Base-by-base conservation (phyloP, 2,329 filamentous ascomycete species). In the Penicillium glabrum region DNA sequence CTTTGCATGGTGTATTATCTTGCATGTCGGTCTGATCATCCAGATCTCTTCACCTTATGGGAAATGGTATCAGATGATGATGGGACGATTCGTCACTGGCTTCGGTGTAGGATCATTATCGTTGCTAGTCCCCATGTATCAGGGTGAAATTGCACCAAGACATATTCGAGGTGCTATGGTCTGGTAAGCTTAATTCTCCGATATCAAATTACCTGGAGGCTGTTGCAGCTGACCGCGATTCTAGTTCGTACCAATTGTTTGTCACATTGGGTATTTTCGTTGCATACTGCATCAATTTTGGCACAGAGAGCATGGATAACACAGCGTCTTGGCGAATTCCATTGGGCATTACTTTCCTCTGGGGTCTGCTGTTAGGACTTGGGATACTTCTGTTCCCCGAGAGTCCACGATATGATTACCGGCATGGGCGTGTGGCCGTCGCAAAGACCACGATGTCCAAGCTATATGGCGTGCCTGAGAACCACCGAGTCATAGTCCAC, bases 341-440 rank as follows among this genome's bases (percentile, higher is more conserved):
- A 1, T 81, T 86, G 66, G 84, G 83, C 1, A 73, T 86, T 24
- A 83, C 81, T 14, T 85, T 83, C 66, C 74, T 85, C 54, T 86
- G 81, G 74, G 80, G 83, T 2, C 69, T 79, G 6, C 72, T 84
- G 39, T 82, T 86, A 63, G 79, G 79, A 16, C 63, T 75, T 27
- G 82, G 83, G 9, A 85, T 86, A 56, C 65, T 80, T 13, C 77
- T 83, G 65, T 79, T 86, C 60, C 80, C 79, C 2, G 83, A 86
- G 59, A 80, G 77, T 3, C 84, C 84, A 3, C 80, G 83, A 14
- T 86, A 79, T 72, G 82, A 83, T 46, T 86, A 82, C 70, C 80
- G 84, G n/a, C 68, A 79, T 51, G 82, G 82, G 35, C 78, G 79
- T 3, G 72, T 78, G 31, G 81, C 84, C 11, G 70, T 68, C 23